Conservation (phyloP, 2,329 filamentous ascomycete species). For the Ceratocystis lukuohia region DNA sequence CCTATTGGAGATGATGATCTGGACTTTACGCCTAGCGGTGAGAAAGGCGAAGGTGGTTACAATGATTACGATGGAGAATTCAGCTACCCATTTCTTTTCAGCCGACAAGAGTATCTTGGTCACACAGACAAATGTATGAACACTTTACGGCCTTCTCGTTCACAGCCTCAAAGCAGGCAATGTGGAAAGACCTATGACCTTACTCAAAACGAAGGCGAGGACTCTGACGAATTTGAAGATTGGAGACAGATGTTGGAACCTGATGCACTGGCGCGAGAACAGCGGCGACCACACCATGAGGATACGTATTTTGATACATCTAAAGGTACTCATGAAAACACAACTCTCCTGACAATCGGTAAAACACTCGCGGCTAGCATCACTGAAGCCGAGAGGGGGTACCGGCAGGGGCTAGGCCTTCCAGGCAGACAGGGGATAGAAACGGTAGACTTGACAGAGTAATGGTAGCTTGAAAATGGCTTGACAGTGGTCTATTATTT, state of each 20-base stretch:
- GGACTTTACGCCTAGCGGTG: neutral
- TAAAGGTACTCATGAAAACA: neutral
- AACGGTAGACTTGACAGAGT: neutral
- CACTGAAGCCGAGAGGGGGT: neutral
- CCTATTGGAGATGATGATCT: neutral
- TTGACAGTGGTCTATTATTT: no score
- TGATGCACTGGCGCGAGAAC: neutral
- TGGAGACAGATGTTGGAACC: conserved; percentile 9
- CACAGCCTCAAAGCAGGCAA: neutral
- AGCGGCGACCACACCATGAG: neutral
- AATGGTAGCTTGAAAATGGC: neutral
- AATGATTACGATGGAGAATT: neutral
- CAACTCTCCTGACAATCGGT: no score
- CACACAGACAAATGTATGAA: neutral
- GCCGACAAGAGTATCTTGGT: neutral
- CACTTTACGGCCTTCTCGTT: neutral
- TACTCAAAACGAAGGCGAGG: neutral
- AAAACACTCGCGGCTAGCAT: neutral
- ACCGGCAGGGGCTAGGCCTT: neutral
- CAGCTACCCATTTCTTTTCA: neutral
- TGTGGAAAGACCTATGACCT: neutral
- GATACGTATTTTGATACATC: neutral
- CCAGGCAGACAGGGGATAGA: neutral
- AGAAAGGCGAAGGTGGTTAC: neutral
- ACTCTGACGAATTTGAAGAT: neutral